These are phyloP conservation scores for Cetraspora pellucida DNA, from an alignment of 192 early-diverging fungal genomes.

Conservation along the genomic window DNA sequence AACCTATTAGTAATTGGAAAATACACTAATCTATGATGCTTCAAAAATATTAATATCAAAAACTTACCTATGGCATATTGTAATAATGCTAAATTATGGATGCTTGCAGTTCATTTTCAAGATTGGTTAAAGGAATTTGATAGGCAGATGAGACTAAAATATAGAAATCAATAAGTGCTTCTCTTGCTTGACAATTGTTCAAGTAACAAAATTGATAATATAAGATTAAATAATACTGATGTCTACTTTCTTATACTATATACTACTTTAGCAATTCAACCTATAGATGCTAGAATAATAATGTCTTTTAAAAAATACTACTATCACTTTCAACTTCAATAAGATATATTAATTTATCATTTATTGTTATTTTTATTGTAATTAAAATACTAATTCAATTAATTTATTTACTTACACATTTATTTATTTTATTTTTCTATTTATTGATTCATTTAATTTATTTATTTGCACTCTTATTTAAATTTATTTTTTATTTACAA, in stretches of 20 bases:
- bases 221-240: constrained; percentile 4
- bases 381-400: too few relatives aligned
- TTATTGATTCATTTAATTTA: too few relatives aligned
- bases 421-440: too few relatives aligned
- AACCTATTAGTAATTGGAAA: constrained; percentile 14
- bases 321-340: background rate
- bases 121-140: constrained; percentile 25
- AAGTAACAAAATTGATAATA: constrained; percentile 26
- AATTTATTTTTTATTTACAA: too few relatives aligned
- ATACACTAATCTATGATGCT: constrained; percentile 26
- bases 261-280: constrained; percentile 12
- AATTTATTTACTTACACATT: too few relatives aligned
- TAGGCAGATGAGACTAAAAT: background rate
- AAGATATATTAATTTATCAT: too few relatives aligned
- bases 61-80: constrained; percentile 19
- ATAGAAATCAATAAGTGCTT: constrained; percentile 4
- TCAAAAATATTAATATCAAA: constrained; percentile 24
- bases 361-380: too few relatives aligned
- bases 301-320: constrained; percentile 19
- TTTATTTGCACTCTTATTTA: too few relatives aligned
- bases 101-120: constrained; percentile 23
- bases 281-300: background rate
- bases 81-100: constrained; percentile 25
- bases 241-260: background rate
- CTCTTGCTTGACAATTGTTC: constrained; percentile 11